These are phyloP conservation scores for Penicillium psychrofluorescens DNA, from an alignment of 495 filamentous ascomycete species.

Conservation along the genomic window DNA sequence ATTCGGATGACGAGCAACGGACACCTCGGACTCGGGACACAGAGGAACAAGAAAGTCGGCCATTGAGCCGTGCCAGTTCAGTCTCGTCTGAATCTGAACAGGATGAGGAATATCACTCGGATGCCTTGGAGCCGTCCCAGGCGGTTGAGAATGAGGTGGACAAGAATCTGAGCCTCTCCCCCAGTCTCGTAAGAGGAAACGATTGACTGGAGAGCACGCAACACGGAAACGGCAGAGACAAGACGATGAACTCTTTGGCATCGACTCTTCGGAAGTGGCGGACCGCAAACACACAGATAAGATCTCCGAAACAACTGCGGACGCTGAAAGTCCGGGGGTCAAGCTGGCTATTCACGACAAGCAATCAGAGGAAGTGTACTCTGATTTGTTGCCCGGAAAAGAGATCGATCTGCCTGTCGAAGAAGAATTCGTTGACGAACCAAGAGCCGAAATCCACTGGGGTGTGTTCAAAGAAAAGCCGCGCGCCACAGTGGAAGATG, in stretches of 20 bases:
- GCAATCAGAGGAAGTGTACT: neutral
- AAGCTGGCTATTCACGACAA: slow-evolving; percentile 3
- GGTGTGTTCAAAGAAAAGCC: slow-evolving; percentile 53
- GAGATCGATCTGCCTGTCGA: slow-evolving; percentile 22
- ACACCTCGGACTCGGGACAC: slow-evolving; percentile 62
- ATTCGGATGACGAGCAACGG: slow-evolving; percentile 53
- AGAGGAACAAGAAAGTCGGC: slow-evolving; percentile 75
- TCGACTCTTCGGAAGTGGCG: slow-evolving; percentile 16
- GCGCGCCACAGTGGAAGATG: slow-evolving; percentile 61
- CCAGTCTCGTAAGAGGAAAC: slow-evolving; percentile 62
- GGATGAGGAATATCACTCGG: slow-evolving; percentile 46
- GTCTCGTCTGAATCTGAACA: slow-evolving; percentile 58
- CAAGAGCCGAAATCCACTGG: slow-evolving; percentile 49
- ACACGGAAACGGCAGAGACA: slow-evolving; percentile 66
- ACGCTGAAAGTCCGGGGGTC: neutral
- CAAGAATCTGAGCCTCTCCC: slow-evolving; percentile 19
- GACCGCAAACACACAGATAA: slow-evolving; percentile 4
- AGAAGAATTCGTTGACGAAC: slow-evolving; percentile 15
- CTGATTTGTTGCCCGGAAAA: neutral
- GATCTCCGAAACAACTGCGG: neutral
- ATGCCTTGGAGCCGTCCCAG: slow-evolving; percentile 10
- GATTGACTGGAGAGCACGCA: slow-evolving; percentile 50
- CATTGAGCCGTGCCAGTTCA: slow-evolving; percentile 69
- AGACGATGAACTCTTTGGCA: slow-evolving; percentile 70
- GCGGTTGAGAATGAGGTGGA: neutral